Evolutionary conservation across 2,329 filamentous ascomycete species (phyloP).

Genomic region (Coleophoma cylindrospora): DNA sequence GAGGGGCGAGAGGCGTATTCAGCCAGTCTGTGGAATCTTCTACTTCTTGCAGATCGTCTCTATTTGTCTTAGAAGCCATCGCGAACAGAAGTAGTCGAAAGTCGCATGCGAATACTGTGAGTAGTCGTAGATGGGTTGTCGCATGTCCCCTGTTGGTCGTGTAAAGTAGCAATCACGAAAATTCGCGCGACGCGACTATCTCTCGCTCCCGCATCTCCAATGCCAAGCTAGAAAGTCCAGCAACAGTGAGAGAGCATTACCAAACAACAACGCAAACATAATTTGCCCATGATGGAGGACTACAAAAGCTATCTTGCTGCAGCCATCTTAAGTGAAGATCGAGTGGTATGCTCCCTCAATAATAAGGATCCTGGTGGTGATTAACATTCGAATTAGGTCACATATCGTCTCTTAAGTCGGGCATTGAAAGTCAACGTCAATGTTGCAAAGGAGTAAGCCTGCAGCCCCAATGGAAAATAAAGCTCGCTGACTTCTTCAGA

Average conservation of each 20-base stretch:
- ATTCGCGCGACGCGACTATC: constrained; percentile 12
- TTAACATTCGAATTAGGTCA: constrained; percentile 52
- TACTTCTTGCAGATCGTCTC: constrained; percentile 35
- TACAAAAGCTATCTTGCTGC: constrained; percentile 28
- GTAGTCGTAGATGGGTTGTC: constrained; percentile 1
- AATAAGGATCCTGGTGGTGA: constrained; percentile 3
- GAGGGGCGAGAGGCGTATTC: constrained; percentile 57
- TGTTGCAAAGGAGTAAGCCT: constrained; percentile 73
- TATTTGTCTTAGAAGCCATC: constrained; percentile 1
- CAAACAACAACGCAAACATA: constrained; percentile 3
- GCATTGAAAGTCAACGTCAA: constrained; percentile 81
- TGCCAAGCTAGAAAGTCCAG: constrained; percentile 2
- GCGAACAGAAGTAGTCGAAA: neutral
- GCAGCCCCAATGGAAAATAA: neutral
- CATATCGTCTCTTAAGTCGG: constrained; percentile 80
- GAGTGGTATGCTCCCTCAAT: constrained; percentile 14
- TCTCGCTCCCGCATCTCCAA: constrained; percentile 2
- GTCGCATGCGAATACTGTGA: constrained; percentile 6
- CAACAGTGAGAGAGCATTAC: no score
- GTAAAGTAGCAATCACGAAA: constrained; percentile 1
- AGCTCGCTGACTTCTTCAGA: constrained; percentile 36
- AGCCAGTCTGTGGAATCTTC: constrained; percentile 86
- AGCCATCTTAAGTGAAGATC: constrained; percentile 26
- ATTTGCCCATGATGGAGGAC: constrained; percentile 21
- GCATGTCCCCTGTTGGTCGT: constrained; percentile 4